Conservation (phyloP, 2,329 filamentous ascomycete species). For the Xylariaceae sp. region DNA sequence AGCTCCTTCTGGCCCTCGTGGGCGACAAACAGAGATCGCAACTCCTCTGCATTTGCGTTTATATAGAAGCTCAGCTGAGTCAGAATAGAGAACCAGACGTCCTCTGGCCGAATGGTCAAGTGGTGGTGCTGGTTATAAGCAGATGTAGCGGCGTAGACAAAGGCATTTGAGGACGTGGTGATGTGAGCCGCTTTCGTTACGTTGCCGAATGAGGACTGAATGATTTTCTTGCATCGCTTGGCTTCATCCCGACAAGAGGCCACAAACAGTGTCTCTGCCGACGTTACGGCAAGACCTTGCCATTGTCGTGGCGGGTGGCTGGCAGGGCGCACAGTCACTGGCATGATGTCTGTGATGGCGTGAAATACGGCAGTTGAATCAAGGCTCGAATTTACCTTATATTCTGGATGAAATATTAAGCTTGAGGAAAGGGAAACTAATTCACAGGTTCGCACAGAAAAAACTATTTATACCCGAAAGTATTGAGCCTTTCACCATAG, state of each 20-base stretch:
- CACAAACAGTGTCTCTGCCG: neutral
- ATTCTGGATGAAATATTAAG: too few relatives aligned
- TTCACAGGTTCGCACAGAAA: too few relatives aligned
- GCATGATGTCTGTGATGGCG: too few relatives aligned
- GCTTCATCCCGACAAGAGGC: neutral
- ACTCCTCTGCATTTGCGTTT: slow-evolving; percentile 53
- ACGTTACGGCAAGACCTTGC: neutral
- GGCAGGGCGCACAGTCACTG: slow-evolving; percentile 4
- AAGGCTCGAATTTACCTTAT: too few relatives aligned
- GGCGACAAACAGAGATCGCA: slow-evolving; percentile 50
- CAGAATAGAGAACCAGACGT: slow-evolving; percentile 60
- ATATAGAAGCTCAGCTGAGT: slow-evolving; percentile 55
- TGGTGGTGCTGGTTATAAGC: slow-evolving; percentile 54
- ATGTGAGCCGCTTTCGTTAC: neutral
- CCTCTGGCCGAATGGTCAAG: slow-evolving; percentile 57
- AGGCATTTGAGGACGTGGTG: slow-evolving; percentile 39
- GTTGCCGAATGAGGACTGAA: slow-evolving; percentile 9
- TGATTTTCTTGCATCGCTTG: slow-evolving; percentile 1
- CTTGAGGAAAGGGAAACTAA: too few relatives aligned
- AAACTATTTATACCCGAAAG: too few relatives aligned
- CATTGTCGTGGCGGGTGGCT: neutral
- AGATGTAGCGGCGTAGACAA: slow-evolving; percentile 47
- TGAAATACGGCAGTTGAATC: too few relatives aligned
- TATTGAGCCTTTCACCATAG: too few relatives aligned
- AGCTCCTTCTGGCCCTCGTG: slow-evolving; percentile 48